Evolutionary conservation across 2,329 filamentous ascomycete species (phyloP), one percentile per base, ranked within the genome.

Genomic region (Colletotrichum horii): DNA sequence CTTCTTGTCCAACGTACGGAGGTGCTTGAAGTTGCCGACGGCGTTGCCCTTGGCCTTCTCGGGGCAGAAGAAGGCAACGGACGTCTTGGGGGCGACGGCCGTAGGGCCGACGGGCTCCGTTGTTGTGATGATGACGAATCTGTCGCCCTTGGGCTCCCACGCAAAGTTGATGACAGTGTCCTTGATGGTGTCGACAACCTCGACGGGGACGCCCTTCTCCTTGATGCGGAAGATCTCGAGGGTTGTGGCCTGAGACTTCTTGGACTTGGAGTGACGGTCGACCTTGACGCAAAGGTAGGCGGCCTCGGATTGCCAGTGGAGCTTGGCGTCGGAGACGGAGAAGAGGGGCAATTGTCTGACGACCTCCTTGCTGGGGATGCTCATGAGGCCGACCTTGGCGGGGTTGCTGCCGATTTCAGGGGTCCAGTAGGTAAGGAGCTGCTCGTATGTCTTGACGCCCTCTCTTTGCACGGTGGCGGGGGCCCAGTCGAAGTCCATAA

Each of bases 91-190:
- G 7, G 94, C 91, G 9, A 98, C 96, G 15, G 95, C 96, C 14
- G 94, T 93, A 58, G 93, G 92, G 52, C 93, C 92, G 55, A 93
- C 89, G 4, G 94, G 92, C 87, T 99, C 97, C 14, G 95, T 94
- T 22, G 95, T 97, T 43, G 96, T 98, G 87, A 99, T 99, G 83
- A 98, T 93, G 79, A 98, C 96, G 84, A 99, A 99, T 52, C 97
- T 94, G 85, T 98, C 96, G 77, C 97, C 97, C 89, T 98, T 98
- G 78, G 97, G 97, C 84, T 99, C 97, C 97, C 97, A 99, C 12
- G 97, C 96, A 83, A 99, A 99, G 89, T 99, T 99, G 88, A 99
- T 98, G 80, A 99, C 97, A 1, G 96, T 98, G 82, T 98, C 97
- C 88, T 98, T 98, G 87, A 99, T 94, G 70, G 94, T 96, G 86